Evolutionary conservation across 345 rosid genomes (phyloP).

Genomic region (Barbarea vulgaris): DNA sequence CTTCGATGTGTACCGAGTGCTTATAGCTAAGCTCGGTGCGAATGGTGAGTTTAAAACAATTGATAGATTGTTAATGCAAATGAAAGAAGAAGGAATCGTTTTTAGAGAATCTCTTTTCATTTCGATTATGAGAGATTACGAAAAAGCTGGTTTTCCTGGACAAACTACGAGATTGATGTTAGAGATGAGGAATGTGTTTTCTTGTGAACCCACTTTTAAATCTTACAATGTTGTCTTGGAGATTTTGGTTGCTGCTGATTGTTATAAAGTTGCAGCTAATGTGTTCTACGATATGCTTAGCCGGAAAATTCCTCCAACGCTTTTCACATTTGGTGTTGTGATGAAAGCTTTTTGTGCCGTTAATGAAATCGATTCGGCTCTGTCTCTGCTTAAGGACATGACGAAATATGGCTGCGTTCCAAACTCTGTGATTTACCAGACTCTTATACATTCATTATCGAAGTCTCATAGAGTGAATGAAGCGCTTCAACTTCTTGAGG

Average conservation of each 20-base stretch:
- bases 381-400: slow-evolving; percentile 77
- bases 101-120: slow-evolving; percentile 72
- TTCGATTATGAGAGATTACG: slow-evolving; percentile 73
- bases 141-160: slow-evolving; percentile 69
- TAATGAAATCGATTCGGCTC: slow-evolving; percentile 74
- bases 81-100: slow-evolving; percentile 74
- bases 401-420: slow-evolving; percentile 85
- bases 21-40: slow-evolving; percentile 74
- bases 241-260: slow-evolving; percentile 56
- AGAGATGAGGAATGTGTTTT: slow-evolving; percentile 68
- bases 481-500: slow-evolving; percentile 68
- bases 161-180: slow-evolving; percentile 73
- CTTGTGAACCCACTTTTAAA: slow-evolving; percentile 63
- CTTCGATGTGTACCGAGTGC: slow-evolving; percentile 57
- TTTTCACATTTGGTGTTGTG: slow-evolving; percentile 70
- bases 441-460: slow-evolving; percentile 73
- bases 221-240: slow-evolving; percentile 78
- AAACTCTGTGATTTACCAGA: slow-evolving; percentile 71
- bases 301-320: slow-evolving; percentile 64
- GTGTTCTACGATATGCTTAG: slow-evolving; percentile 85
- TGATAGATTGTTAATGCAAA: slow-evolving; percentile 64
- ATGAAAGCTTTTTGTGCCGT: slow-evolving; percentile 75
- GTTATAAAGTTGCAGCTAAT: slow-evolving; percentile 67
- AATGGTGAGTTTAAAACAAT: slow-evolving; percentile 61
- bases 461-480: slow-evolving; percentile 68